A percentile compares a stretch with the other conserved stretches of the same genome.
Evolutionary conservation across 257 asterid genomes (phyloP).

Genomic region (Solanum megistacrolobum): DNA sequence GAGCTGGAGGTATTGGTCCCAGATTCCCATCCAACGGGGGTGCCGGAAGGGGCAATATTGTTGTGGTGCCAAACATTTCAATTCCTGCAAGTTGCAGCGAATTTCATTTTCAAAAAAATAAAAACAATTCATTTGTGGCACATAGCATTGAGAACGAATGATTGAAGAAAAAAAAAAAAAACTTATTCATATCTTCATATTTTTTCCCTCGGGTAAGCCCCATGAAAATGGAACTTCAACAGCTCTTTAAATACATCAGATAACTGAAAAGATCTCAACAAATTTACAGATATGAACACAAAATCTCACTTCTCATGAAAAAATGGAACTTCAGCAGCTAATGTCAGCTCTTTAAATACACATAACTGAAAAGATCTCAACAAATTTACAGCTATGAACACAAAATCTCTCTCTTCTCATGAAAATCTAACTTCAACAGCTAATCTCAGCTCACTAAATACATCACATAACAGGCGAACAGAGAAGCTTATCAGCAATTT

Average conservation of each 20-base stretch:
- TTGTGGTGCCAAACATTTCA: conserved; percentile 12
- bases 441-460: conserved; percentile 14
- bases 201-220: background rate
- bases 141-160: background rate
- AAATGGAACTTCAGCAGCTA: background rate
- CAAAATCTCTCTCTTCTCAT: conserved; percentile 4
- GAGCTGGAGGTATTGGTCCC: conserved; percentile 45
- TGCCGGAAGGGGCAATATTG: conserved; percentile 77
- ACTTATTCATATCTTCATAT: background rate
- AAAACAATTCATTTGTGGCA: background rate
- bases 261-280: background rate
- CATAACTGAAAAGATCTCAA: background rate
- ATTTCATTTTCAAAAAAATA: background rate
- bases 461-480: conserved; percentile 40
- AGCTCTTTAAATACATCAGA: background rate
- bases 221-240: background rate
- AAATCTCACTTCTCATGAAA: background rate
- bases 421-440: conserved; percentile 17
- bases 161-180: background rate
- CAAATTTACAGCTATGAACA: conserved; percentile 9
- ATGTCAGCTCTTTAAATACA: background rate
- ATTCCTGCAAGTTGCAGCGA: background rate
- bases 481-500: conserved; percentile 50
- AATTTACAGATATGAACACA: background rate
- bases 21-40: conserved; percentile 73